A percentile compares a stretch with the other conserved stretches of the same genome.
phyloP scores from a whole-genome alignment of 306 rosid species.

The Adenanthera pavonina region DNA sequence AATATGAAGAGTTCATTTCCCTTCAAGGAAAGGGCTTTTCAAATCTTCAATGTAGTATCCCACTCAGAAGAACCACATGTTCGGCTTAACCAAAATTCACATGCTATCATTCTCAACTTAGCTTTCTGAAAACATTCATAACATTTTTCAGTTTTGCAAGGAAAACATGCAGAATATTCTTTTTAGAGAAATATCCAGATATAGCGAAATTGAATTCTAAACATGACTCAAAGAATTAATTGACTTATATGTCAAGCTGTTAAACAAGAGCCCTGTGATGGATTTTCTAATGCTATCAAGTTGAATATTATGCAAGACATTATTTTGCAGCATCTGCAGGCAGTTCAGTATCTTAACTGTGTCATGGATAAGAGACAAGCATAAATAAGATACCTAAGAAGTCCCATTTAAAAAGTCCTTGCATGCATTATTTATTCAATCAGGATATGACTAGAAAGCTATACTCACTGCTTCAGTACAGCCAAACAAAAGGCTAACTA shows the following conservation, averaged over 20 bases:
- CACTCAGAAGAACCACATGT: neutral
- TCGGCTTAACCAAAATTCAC: neutral
- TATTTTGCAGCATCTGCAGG: conserved; percentile 9
- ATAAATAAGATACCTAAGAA: conserved; percentile 21
- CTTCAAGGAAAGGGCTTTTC: neutral
- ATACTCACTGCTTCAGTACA: conserved; percentile 88
- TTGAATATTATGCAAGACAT: conserved; percentile 5
- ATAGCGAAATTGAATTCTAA: neutral
- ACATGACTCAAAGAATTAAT: conserved; percentile 30
- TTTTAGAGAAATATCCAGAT: conserved; percentile 5
- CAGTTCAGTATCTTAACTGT: conserved; percentile 10
- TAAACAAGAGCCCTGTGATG: neutral
- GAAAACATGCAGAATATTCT: conserved; percentile 1
- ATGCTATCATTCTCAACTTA: conserved; percentile 7
- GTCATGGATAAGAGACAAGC: conserved; percentile 17
- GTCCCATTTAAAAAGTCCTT: neutral
- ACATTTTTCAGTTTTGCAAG: neutral
- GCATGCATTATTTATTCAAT: conserved; percentile 36
- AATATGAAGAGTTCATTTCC: neutral
- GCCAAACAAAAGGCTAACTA: conserved; percentile 81
- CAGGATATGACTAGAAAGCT: conserved; percentile 26
- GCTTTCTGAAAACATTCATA: neutral
- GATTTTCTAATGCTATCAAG: conserved; percentile 2
- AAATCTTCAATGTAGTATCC: neutral
- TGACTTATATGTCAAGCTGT: conserved; percentile 22